A percentile compares a stretch with the other conserved stretches of the same genome.
Evolutionary conservation across 441 rosid genomes (phyloP).

Genomic region (Corymbia citriodora): DNA sequence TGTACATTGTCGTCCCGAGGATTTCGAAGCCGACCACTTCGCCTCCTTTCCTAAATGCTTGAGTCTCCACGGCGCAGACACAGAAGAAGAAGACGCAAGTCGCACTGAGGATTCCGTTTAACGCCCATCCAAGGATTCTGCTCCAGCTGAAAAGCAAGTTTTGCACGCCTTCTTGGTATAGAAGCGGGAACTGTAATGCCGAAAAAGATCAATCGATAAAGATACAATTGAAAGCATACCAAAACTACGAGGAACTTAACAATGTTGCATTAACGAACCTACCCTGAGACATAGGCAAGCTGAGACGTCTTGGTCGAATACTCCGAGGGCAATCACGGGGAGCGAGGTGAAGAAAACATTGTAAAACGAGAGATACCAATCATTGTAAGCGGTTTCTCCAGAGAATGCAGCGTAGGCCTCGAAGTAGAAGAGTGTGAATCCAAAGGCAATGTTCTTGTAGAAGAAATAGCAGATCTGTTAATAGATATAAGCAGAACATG

Average conservation of each 20-base stretch:
- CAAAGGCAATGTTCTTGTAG: slow-evolving; percentile 92
- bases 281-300: slow-evolving; percentile 70
- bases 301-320: slow-evolving; percentile 90
- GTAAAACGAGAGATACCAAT: slow-evolving; percentile 79
- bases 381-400: slow-evolving; percentile 79
- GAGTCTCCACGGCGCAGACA: slow-evolving; percentile 52
- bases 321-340: slow-evolving; percentile 93
- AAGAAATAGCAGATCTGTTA: slow-evolving; percentile 94
- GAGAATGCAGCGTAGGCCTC: slow-evolving; percentile 86
- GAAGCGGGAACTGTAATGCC: slow-evolving; percentile 62
- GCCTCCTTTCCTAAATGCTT: slow-evolving; percentile 72
- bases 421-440: slow-evolving; percentile 82
- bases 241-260: neutral
- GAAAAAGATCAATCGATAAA: neutral
- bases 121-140: slow-evolving; percentile 72
- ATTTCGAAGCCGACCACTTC: slow-evolving; percentile 68
- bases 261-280: neutral
- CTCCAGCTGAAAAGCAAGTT: slow-evolving; percentile 82
- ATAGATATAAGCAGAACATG: neutral
- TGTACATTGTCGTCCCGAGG: slow-evolving; percentile 84
- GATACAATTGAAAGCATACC: neutral
- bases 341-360: slow-evolving; percentile 97
- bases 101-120: slow-evolving; percentile 57
- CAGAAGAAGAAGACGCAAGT: slow-evolving; percentile 77
- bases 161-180: slow-evolving; percentile 96